Conservation (phyloP, 2,329 filamentous ascomycete genomes). For the Magnaporthiopsis incrustans region DNA sequence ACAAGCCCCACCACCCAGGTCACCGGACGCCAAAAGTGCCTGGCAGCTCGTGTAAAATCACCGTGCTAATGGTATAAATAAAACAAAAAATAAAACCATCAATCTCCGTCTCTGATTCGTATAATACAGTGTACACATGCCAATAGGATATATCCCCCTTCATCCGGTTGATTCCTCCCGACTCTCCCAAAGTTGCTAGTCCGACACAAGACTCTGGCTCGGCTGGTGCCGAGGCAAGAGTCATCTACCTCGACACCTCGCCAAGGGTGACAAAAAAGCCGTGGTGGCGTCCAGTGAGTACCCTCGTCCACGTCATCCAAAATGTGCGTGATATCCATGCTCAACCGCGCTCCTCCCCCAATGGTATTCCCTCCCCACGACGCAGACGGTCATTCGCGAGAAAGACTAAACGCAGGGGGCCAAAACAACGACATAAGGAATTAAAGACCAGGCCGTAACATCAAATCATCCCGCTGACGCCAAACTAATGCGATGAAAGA, state of each 20-base stretch:
- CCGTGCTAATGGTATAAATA: not conserved
- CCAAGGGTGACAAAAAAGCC: not conserved
- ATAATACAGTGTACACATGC: conserved; percentile 6
- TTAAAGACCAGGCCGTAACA: not conserved
- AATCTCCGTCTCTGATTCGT: conserved; percentile 4
- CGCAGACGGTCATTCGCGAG: not conserved
- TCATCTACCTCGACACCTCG: not conserved
- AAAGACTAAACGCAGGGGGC: not conserved
- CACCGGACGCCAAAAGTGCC: not conserved
- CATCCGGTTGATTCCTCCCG: not conserved
- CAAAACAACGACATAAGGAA: not conserved
- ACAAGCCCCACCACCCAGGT: not conserved
- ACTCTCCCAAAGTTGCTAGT: not conserved
- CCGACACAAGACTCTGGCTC: not conserved
- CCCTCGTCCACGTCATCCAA: not conserved
- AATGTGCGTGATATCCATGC: not conserved
- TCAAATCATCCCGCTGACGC: not conserved
- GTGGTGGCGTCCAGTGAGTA: not conserved
- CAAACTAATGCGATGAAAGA: not conserved
- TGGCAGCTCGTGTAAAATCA: no score
- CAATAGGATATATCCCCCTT: not conserved
- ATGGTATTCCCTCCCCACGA: not conserved
- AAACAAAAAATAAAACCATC: conserved; percentile 2
- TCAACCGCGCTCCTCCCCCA: not conserved
- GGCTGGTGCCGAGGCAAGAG: not conserved